These are phyloP conservation scores for Aurantiochytrium sp. DNA, from an alignment of 108 stramenopile genomes.

Conservation along the genomic window DNA sequence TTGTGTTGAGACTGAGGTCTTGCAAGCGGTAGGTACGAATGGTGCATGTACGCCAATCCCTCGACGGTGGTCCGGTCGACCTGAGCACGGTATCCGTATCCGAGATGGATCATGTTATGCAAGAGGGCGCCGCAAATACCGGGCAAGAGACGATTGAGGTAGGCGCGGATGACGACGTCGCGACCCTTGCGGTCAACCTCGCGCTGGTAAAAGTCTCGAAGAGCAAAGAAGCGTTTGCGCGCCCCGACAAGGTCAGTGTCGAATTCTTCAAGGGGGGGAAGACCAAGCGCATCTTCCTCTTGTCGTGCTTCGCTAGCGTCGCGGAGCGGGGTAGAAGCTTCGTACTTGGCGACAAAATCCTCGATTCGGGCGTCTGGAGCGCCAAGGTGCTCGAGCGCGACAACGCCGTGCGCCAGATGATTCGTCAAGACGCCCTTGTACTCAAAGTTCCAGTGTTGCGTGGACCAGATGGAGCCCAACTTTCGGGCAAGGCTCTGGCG, in stretches of 20 bases:
- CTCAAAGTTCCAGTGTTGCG: neutral
- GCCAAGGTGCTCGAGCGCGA: neutral
- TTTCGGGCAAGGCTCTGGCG: neutral
- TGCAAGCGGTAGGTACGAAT: neutral
- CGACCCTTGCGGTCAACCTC: neutral
- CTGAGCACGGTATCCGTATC: neutral
- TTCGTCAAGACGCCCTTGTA: neutral
- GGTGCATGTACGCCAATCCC: neutral
- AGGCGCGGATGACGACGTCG: neutral
- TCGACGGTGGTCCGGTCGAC: neutral
- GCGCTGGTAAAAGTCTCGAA: neutral
- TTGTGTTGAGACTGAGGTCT: neutral
- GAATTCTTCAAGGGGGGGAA: neutral
- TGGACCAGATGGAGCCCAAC: neutral
- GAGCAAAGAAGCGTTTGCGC: neutral
- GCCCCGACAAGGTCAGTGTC: neutral
- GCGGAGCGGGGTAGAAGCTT: neutral
- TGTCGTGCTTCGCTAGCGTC: neutral
- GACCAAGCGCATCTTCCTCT: neutral
- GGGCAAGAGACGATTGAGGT: neutral
- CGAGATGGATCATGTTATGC: neutral
- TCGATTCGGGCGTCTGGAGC: neutral
- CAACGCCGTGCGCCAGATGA: conserved; percentile 6
- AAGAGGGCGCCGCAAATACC: neutral
- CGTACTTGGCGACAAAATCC: neutral